phyloP scores from a whole-genome alignment of 2,329 filamentous ascomycete species.

The Diplodia corticola region DNA sequence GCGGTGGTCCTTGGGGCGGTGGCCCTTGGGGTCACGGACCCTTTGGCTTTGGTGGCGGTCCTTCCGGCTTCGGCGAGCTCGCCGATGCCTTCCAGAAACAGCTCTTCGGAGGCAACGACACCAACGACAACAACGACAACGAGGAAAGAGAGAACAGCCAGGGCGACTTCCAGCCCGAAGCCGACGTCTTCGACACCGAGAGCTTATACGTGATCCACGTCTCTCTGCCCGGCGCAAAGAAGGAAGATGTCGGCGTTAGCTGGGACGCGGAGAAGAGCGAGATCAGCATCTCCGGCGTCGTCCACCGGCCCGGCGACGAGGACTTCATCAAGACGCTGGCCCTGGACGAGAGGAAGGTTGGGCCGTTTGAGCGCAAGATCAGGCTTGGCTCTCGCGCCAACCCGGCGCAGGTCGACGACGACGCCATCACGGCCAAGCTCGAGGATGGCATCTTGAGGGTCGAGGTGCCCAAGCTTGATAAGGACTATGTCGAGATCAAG shows the following conservation, averaged over 20 bases:
- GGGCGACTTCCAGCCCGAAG: conserved; percentile 60
- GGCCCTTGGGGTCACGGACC: conserved; percentile 28
- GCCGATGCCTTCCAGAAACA: conserved; percentile 30
- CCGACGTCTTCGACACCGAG: conserved; percentile 73
- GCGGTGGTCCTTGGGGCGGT: conserved; percentile 29
- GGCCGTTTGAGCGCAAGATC: conserved; percentile 72
- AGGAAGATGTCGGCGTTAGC: conserved; percentile 73
- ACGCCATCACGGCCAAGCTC: conserved; percentile 71
- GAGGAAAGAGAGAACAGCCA: conserved; percentile 26
- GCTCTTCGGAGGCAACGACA: conserved; percentile 35
- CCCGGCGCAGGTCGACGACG: conserved; percentile 64
- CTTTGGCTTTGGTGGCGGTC: conserved; percentile 23
- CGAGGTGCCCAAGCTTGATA: conserved; percentile 73
- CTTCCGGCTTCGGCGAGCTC: conserved; percentile 30
- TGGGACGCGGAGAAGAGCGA: conserved; percentile 70
- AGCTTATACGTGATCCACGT: conserved; percentile 65
- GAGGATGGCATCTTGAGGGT: conserved; percentile 76
- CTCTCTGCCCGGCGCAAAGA: conserved; percentile 75
- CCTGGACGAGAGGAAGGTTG: conserved; percentile 68
- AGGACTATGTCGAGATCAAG: conserved; percentile 60
- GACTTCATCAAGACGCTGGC: conserved; percentile 66
- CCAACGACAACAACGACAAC: conserved; percentile 26
- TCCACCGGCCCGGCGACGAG: conserved; percentile 69
- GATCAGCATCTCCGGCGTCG: conserved; percentile 69
- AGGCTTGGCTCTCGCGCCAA: conserved; percentile 57